These are phyloP conservation scores for Eutrema heterophyllum DNA, from an alignment of 345 rosid genomes.

Conservation along the genomic window DNA sequence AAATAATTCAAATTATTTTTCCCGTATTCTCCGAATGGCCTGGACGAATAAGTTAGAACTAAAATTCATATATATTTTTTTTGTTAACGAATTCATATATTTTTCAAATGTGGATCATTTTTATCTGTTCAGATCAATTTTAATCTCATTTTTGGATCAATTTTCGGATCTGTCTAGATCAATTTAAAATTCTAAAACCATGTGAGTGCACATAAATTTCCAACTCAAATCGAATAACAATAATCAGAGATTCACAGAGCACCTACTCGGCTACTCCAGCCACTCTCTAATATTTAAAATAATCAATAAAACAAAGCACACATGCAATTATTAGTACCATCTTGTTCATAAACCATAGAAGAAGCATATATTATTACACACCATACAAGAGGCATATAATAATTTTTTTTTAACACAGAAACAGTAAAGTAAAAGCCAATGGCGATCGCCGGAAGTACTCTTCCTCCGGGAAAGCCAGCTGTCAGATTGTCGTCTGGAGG, in stretches of 20 bases:
- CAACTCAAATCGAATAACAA: background rate
- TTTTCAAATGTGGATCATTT: too few relatives aligned
- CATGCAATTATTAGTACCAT: background rate
- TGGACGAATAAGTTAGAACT: too few relatives aligned
- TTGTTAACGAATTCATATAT: too few relatives aligned
- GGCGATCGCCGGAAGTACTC: background rate
- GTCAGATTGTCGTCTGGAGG: constrained; percentile 32
- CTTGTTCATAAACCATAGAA: background rate
- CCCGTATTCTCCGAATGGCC: too few relatives aligned
- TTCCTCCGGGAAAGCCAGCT: constrained; percentile 22
- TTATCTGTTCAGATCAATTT: too few relatives aligned
- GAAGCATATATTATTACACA: background rate
- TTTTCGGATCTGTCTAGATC: too few relatives aligned
- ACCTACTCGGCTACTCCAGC: background rate
- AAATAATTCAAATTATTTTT: too few relatives aligned
- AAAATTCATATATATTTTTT: too few relatives aligned
- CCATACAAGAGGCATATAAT: background rate
- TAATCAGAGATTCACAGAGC: background rate
- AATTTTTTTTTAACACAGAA: background rate
- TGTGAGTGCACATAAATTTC: background rate
- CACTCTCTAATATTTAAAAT: background rate
- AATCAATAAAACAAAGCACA: background rate
- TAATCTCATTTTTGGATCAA: too few relatives aligned
- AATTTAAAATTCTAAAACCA: too few relatives aligned
- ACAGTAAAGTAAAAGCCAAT: background rate